phyloP scores from a whole-genome alignment of 371 early-diverging fungal genomes.

The Circinella minor region DNA sequence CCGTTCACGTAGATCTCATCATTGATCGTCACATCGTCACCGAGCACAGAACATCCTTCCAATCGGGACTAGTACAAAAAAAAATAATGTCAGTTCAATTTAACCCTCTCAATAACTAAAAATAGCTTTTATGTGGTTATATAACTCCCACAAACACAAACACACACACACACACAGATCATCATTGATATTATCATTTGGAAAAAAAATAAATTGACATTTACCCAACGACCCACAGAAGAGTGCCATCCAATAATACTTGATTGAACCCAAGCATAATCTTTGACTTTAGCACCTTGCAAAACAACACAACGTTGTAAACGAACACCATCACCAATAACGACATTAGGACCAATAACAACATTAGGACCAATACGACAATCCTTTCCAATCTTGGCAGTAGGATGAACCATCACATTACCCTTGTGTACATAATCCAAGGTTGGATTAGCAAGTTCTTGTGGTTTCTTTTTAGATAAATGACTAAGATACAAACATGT shows the following conservation, averaged over 20 bases:
- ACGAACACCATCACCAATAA: conserved; percentile 96
- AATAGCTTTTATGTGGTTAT: background rate
- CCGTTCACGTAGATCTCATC: conserved; percentile 97
- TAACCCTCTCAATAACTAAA: background rate
- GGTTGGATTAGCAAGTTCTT: conserved; percentile 71
- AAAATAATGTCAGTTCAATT: conserved; percentile 3
- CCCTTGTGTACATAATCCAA: conserved; percentile 78
- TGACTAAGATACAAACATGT: conserved; percentile 93
- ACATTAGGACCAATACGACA: conserved; percentile 98
- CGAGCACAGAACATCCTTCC: conserved; percentile 93
- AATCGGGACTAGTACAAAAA: conserved; percentile 63
- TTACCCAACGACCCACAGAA: conserved; percentile 88
- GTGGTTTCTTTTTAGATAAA: conserved; percentile 76
- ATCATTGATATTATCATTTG: too few relatives aligned
- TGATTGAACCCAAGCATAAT: conserved; percentile 91
- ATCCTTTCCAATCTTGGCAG: conserved; percentile 91
- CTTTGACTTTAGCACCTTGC: conserved; percentile 88
- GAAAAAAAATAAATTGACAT: background rate
- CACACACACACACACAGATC: background rate
- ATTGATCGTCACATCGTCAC: conserved; percentile 93
- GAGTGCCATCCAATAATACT: conserved; percentile 98
- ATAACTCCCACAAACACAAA: background rate
- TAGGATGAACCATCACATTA: conserved; percentile 90
- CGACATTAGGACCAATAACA: conserved; percentile 90
- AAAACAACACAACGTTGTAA: conserved; percentile 91